Conservation (phyloP, 495 filamentous ascomycete species). For the Aspergillus conjunctus region DNA sequence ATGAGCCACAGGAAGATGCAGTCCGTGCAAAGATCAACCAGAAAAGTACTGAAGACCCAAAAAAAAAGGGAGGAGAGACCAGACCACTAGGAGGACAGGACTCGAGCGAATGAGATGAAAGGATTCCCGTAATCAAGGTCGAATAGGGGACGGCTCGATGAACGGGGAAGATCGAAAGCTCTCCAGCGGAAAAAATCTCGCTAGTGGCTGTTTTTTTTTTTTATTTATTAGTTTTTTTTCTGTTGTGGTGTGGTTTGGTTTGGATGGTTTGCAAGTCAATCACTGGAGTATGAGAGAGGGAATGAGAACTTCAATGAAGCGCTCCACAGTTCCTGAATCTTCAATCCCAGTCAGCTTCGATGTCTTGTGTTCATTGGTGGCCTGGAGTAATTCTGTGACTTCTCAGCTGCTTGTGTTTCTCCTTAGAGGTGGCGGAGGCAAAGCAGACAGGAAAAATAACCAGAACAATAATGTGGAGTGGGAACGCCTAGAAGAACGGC, state of each 20-base stretch:
- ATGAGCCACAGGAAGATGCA: not conserved
- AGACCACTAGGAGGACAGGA: conserved; percentile 3
- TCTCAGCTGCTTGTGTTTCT: conserved; percentile 10
- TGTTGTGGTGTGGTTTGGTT: conserved; percentile 11
- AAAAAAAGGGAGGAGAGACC: conserved; percentile 12
- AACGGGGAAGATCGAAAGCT: conserved; percentile 23
- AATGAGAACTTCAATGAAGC: not conserved
- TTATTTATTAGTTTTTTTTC: conserved; percentile 14
- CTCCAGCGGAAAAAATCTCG: conserved; percentile 19
- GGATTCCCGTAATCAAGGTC: conserved; percentile 23
- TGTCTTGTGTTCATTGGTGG: not conserved
- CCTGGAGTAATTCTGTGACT: not conserved
- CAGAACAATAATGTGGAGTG: conserved; percentile 20
- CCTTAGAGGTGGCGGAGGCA: conserved; percentile 24
- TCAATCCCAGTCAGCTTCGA: conserved; percentile 1
- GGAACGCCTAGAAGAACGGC: conserved; percentile 20
- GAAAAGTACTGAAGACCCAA: conserved; percentile 6
- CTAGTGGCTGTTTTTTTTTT: conserved; percentile 20
- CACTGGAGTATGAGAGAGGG: conserved; percentile 3
- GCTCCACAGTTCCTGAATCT: not conserved
- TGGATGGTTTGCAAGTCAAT: conserved; percentile 3
- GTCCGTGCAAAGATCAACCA: conserved; percentile 12
- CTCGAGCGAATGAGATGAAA: conserved; percentile 19
- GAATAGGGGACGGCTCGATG: conserved; percentile 22
- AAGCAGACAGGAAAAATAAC: conserved; percentile 2